Evolutionary conservation across 2,329 filamentous ascomycete genomes (phyloP).

Genomic region (Phialemoniopsis sp.): DNA sequence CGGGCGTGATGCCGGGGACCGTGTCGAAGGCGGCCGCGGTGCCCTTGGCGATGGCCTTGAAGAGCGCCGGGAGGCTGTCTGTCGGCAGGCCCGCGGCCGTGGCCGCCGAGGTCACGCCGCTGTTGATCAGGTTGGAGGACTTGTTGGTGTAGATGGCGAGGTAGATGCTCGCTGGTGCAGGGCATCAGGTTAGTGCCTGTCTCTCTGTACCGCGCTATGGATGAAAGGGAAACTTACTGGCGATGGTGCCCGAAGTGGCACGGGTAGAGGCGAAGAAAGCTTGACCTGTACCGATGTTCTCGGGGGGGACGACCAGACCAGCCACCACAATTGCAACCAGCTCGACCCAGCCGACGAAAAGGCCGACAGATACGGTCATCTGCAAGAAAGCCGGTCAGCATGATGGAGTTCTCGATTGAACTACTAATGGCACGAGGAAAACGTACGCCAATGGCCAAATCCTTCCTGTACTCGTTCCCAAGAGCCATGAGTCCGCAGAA

Average conservation of each 20-base stretch:
- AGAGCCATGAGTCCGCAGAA: constrained; percentile 4
- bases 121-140: constrained; percentile 1
- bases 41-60: constrained; percentile 2
- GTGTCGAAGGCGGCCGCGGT: constrained; percentile 1
- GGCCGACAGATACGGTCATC: constrained; percentile 3
- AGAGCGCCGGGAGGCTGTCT: background rate
- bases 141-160: constrained; percentile 5
- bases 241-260: constrained; percentile 2
- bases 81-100: constrained; percentile 2
- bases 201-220: no score
- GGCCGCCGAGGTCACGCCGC: constrained; percentile 1
- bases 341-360: constrained; percentile 6
- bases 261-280: constrained; percentile 3
- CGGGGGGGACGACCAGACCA: constrained; percentile 2
- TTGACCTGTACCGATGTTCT: constrained; percentile 3
- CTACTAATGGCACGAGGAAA: background rate
- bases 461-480: constrained; percentile 3
- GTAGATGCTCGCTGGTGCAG: constrained; percentile 2
- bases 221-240: no score
- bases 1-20: constrained; percentile 1
- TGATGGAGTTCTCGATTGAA: no score
- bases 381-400: no score
- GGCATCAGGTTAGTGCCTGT: no score
- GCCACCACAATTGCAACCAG: constrained; percentile 4
- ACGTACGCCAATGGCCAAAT: constrained; percentile 1